Base-by-base conservation (phyloP, 164 flowering plant genomes). In the Warburgia ugandensis region DNA sequence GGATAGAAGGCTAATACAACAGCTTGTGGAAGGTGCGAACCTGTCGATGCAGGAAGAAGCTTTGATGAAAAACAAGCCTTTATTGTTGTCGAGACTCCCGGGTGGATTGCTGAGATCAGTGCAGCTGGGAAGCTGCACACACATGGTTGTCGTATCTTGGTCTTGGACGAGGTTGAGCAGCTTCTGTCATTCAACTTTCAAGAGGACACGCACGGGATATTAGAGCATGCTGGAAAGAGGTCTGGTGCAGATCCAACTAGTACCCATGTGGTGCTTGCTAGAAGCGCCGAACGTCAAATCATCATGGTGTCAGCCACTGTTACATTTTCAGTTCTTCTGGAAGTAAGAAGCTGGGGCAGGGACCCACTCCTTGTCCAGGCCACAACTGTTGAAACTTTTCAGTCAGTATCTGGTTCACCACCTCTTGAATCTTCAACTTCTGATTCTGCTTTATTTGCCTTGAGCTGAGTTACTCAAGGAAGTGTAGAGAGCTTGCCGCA, bases 11-110 rank as follows among this genome's bases (percentile, higher is more conserved):
- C 54, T 57, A 43, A 97, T 92, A 43, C 97, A 92, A 68, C 99
- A 92, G 60, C 92, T 92, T 57, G 99, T 88, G 4, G 99, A 95
- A 31, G 99, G 97, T 64, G 97, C 99, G 37, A 88, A 86, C 61
- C 59, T 79, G 57, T 66, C 89, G 16, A 76, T 95, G 61, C 95
- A 92, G 65, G 99, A 92, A 64, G 99, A 92, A 68, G 94, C 91
- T 21, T 72, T 92, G 36, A 88, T 59, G 74, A 92, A 92, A 72
- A 88, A 92, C 62, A 92, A 88, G 62, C 99, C 97, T 3, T 69
- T 40, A 86, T 92, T 51, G 87, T 88, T 52, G 97, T 92, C 17
- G 99, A 97, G 29, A 92, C 99, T 29, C 99, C 99, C 10, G 97
- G 97, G 6, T 64, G 99, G 49, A 78, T 92, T 55, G 95, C 99